These are phyloP conservation scores for Yamadazyma oceani DNA, from an alignment of 1,139 yeast genomes.

Conservation along the genomic window DNA sequence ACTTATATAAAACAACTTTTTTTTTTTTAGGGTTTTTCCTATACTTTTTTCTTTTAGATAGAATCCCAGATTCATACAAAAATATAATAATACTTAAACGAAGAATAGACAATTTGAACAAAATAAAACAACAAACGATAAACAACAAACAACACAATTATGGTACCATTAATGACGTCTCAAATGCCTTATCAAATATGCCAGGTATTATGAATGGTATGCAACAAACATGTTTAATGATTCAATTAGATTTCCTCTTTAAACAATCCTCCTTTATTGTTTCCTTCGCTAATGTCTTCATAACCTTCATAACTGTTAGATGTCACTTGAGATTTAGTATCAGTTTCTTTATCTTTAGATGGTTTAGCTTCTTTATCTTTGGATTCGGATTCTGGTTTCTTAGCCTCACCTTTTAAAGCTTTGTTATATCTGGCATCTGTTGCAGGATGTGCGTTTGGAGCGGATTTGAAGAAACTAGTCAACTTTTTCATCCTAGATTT, in stretches of 20 bases:
- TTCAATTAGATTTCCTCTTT: slow-evolving; percentile 40
- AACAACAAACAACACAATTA: no score
- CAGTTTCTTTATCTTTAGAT: slow-evolving; percentile 8
- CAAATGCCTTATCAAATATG: no score
- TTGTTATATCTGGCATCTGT: slow-evolving; percentile 8
- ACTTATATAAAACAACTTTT: slow-evolving; percentile 2
- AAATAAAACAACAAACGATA: no score
- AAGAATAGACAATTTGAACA: no score
- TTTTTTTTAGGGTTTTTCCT: not conserved
- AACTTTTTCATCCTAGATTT: slow-evolving; percentile 15
- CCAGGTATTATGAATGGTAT: not conserved
- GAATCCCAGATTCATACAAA: slow-evolving; percentile 3
- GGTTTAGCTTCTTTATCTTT: slow-evolving; percentile 1
- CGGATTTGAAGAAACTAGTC: slow-evolving; percentile 15
- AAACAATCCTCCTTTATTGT: slow-evolving; percentile 40
- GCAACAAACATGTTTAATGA: not conserved
- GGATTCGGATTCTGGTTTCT: slow-evolving; percentile 1
- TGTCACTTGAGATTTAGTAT: slow-evolving; percentile 12
- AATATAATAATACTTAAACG: no score
- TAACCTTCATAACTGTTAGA: slow-evolving; percentile 19
- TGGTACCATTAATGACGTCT: no score
- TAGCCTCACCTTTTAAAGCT: slow-evolving; percentile 2
- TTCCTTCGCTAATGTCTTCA: slow-evolving; percentile 26
- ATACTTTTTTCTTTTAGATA: not conserved
- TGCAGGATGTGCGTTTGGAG: slow-evolving; percentile 6